Base-by-base conservation (phyloP, 2,329 filamentous ascomycete genomes). In the Juglanconis sp. region DNA sequence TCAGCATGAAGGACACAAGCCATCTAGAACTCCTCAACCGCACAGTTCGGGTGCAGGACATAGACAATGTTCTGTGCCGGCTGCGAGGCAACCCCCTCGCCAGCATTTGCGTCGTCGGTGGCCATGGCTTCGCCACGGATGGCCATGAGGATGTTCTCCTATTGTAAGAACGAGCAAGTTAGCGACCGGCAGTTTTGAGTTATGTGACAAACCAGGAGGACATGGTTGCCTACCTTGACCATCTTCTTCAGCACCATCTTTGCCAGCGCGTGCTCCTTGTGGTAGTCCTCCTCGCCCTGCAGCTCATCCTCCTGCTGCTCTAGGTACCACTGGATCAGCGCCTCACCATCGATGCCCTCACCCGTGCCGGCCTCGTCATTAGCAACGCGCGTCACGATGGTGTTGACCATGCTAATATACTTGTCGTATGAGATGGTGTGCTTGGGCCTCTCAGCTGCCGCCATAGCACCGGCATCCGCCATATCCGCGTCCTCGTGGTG, bases 401-500 rank as follows among this genome's bases (percentile, higher is more conserved):
- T 76, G 72, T 96, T 96, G 61, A 96, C 85, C 73, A 98, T 96
- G 69, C 85, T 83, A 72, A 94, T 90, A 75, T 96, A 99, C 75
- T 96, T 95, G 69, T 98, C 94, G 70, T 96, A 96, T 3, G 92
- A 96, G 71, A 99, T 94, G 69, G 92, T 95, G 57, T 91, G 95
- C 77, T 89, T 92, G 67, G 81, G 79, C 53, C 79, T 63, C 54
- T 61, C 59, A 24, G 24, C 24, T 24, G 24, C 24, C 5, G 60
- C 42, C 0, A 59, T 62, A 24, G 46, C 17, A 56, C 46, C 35
- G 32, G 57, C 52, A 24, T 63, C 56, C 56, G 62, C 44, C 59
- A 63, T 65, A 54, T 65, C 47, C 73, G 69, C 73, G 31, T 74
- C 75, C 34, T 72, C 74, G 58, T 76, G 72, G 40, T 74, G 71